Evolutionary conservation across 176 grass and related monocot species (phyloP).

Genomic region (Carex cristatella): DNA sequence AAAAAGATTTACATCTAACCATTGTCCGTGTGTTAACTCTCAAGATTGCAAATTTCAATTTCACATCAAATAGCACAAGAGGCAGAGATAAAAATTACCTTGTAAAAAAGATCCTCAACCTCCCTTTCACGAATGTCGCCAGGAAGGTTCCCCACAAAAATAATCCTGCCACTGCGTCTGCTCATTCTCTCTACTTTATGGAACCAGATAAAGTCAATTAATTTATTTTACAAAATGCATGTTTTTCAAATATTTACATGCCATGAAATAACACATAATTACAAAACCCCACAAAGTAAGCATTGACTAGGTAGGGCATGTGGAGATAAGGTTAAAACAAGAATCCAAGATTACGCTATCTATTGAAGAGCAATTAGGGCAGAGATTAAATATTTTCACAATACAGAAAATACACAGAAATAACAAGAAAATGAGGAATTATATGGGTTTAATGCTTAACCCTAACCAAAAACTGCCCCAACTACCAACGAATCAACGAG

Average conservation of each 20-base stretch:
- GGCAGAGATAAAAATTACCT: conserved; percentile 20
- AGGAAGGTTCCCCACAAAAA: conserved; percentile 92
- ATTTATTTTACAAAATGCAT: not conserved
- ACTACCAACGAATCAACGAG: too few relatives aligned
- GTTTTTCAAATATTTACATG: too few relatives aligned
- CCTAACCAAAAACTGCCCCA: too few relatives aligned
- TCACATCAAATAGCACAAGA: not conserved
- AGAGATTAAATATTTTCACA: not conserved
- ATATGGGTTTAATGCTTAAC: too few relatives aligned
- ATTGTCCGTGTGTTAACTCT: too few relatives aligned
- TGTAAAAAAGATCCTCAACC: conserved; percentile 87
- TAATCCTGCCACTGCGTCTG: conserved; percentile 49
- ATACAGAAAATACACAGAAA: not conserved
- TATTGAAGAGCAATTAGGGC: not conserved
- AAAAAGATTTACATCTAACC: not conserved
- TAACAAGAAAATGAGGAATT: not conserved
- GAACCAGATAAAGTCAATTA: not conserved
- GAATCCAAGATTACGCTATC: not conserved
- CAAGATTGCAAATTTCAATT: not conserved
- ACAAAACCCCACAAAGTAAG: not conserved
- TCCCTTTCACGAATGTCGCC: conserved; percentile 71
- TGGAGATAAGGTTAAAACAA: not conserved
- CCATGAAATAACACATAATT: too few relatives aligned
- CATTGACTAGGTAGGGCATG: not conserved
- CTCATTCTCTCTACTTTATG: conserved; percentile 50